Percentiles rank a stretch among this genome's conserved stretches.
These are phyloP conservation scores for Candida saitoana DNA, from an alignment of 805 yeast species.

Conservation along the genomic window DNA sequence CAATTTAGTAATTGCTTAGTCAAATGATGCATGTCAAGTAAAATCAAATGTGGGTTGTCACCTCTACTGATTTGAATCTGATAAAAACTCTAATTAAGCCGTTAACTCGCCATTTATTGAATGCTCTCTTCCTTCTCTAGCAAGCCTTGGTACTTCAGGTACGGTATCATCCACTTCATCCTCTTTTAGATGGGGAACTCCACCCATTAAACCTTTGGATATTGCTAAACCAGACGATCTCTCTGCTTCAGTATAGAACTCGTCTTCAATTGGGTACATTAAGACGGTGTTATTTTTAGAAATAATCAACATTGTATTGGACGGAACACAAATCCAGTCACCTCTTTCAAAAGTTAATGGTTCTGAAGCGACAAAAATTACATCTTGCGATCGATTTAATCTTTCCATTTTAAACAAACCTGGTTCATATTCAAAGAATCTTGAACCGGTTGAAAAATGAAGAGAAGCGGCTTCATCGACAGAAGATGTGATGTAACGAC, in stretches of 20 bases:
- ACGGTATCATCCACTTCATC: conserved; percentile 18
- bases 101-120: conserved; percentile 7
- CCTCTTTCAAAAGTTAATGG: conserved; percentile 95
- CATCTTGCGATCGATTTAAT: conserved; percentile 85
- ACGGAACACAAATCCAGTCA: conserved; percentile 96
- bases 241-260: conserved; percentile 70
- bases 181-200: conserved; percentile 64
- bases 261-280: conserved; percentile 87
- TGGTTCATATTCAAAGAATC: conserved; percentile 83
- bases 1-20: neutral
- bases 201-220: conserved; percentile 88
- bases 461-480: conserved; percentile 95
- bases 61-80: neutral
- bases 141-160: conserved; percentile 32
- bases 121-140: conserved; percentile 31
- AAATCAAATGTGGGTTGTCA: neutral
- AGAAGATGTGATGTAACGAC: conserved; percentile 82
- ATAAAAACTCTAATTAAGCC: neutral
- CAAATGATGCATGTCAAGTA: neutral
- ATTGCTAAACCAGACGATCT: conserved; percentile 83
- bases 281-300: conserved; percentile 76
- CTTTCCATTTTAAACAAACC: conserved; percentile 95
- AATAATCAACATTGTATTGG: conserved; percentile 81
- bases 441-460: conserved; percentile 90
- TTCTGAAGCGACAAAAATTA: conserved; percentile 94